Evolutionary conservation across 129 eudicot species (phyloP), one percentile per base, ranked within the genome.

Genomic region (Escallonia herrerae): DNA sequence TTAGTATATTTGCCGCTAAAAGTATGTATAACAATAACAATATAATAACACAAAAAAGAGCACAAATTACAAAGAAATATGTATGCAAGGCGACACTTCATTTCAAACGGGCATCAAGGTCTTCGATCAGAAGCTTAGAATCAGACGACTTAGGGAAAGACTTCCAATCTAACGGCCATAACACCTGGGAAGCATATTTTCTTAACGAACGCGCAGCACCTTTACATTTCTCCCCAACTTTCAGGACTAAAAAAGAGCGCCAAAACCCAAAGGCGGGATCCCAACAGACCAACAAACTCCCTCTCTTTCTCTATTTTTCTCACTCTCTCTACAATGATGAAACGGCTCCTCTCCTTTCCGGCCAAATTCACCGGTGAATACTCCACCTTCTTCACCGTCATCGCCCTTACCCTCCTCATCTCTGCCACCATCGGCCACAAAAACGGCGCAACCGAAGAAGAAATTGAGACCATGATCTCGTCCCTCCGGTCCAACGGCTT

Each of bases 401-500:
- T 12, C 48, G 60, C 49, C 71, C 11, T 53, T 63, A 43, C 64
- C 38, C 15, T 11, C 46, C 6, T 50, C 64, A 15, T 62, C 37
- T 13, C 64, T 14, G 15, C 62, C 63, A 42, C 22, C 49, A 39
- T 58, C 37, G 8, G 12, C 65, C 42, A 8, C 3, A 4, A 63
- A 50, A 15, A 57, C 64, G 4, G 54, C 53, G 33, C 33, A 22
- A 11, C 63, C 2, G 11, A n/a, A 48, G 54, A 62, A 38, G 77
- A 72, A 13, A 66, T 60, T 43, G 57, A 56, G 43, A 4, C 71
- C 44, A 58, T 63, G 44, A 67, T 72, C 5, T 4, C 50, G 4
- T 5, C 71, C 15, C 78, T 78, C 66, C 38, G 71, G 5, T 2
- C 22, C 55, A 60, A 50, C 61, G 73, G 70, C 65, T 67, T 60